Evolutionary conservation across 1,284 basidiomycete genomes (phyloP).

Genomic region (Ceratobasidium sp.): DNA sequence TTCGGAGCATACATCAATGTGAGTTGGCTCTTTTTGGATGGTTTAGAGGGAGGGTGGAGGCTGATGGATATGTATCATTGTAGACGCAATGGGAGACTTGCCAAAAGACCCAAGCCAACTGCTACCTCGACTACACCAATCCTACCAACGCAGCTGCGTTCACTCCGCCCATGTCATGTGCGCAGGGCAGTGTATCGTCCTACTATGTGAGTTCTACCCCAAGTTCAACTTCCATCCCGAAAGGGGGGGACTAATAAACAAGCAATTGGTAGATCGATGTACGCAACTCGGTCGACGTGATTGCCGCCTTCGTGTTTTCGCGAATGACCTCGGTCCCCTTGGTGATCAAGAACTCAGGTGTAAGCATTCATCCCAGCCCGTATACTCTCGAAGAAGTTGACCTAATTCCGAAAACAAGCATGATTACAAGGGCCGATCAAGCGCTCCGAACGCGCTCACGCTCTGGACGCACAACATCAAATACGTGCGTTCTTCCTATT

Average conservation of each 20-base stretch:
- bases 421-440: conserved; percentile 44
- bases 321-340: conserved; percentile 61
- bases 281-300: conserved; percentile 59
- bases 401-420: conserved; percentile 19
- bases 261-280: conserved; percentile 63
- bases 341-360: conserved; percentile 62
- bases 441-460: conserved; percentile 43
- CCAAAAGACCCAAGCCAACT: conserved; percentile 37
- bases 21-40: not conserved
- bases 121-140: conserved; percentile 44
- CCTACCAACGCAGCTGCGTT: conserved; percentile 39
- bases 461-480: conserved; percentile 48
- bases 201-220: conserved; percentile 18
- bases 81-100: conserved; percentile 45
- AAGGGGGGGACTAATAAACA: not conserved
- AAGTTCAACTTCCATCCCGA: not conserved
- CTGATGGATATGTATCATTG: not conserved
- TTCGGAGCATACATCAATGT: conserved; percentile 40
- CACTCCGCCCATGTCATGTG: conserved; percentile 23
- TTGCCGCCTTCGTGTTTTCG: conserved; percentile 63
- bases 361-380: conserved; percentile 7
- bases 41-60: not conserved
- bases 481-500: conserved; percentile 40
- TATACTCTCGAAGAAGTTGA: not conserved
- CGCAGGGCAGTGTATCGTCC: conserved; percentile 39